phyloP scores from a whole-genome alignment of 208 protist species.

The Leptomonas pyrrhocoris region DNA sequence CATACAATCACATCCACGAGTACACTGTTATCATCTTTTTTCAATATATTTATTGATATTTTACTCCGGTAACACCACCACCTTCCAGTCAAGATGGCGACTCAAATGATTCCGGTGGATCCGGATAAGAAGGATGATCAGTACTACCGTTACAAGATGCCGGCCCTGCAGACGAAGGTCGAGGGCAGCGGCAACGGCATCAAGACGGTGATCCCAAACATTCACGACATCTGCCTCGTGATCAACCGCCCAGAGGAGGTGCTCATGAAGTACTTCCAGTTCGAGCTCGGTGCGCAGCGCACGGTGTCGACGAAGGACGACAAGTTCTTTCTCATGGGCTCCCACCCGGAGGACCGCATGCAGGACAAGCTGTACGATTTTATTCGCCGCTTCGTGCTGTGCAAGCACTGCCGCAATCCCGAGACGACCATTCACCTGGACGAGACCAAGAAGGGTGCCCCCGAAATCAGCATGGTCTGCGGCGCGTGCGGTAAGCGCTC shows the following conservation, averaged over 20 bases:
- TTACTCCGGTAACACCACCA: neutral
- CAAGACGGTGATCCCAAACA: constrained; percentile 94
- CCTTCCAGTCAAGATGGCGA: constrained; percentile 48
- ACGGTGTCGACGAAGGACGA: constrained; percentile 83
- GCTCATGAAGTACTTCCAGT: constrained; percentile 92
- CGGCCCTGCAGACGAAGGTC: constrained; percentile 87
- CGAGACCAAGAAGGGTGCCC: constrained; percentile 48
- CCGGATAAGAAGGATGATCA: constrained; percentile 88
- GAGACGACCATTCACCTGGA: constrained; percentile 76
- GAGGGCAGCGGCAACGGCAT: constrained; percentile 95
- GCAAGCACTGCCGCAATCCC: constrained; percentile 88
- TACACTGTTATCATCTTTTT: constrained; percentile 14
- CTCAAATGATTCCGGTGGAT: constrained; percentile 85
- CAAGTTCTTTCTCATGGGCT: constrained; percentile 91
- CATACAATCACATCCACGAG: neutral
- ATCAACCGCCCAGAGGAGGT: constrained; percentile 90
- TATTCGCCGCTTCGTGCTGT: constrained; percentile 86
- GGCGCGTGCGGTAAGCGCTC: constrained; percentile 74
- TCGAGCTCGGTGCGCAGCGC: constrained; percentile 82
- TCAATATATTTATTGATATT: constrained; percentile 14
- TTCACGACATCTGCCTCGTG: constrained; percentile 88
- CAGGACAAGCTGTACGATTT: constrained; percentile 89
- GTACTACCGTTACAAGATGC: constrained; percentile 96
- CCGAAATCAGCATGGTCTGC: constrained; percentile 59
- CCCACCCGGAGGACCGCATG: constrained; percentile 73